A percentile compares a stretch with the other conserved stretches of the same genome.
phyloP scores from a whole-genome alignment of 164 flowering plant genomes.

The Tinospora cordifolia region DNA sequence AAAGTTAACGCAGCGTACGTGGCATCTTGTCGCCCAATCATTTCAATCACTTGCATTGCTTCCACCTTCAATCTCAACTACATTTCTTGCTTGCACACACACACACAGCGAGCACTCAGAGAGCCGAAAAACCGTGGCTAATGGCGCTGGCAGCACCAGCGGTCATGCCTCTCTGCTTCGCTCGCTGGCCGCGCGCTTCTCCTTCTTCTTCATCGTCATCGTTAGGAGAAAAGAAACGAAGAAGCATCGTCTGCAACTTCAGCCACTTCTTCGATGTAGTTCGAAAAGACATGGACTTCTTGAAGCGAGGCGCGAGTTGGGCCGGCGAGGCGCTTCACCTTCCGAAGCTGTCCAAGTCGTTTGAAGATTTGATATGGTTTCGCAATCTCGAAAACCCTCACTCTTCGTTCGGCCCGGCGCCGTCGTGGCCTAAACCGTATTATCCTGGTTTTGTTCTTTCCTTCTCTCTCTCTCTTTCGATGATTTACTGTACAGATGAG shows the following conservation, averaged over 20 bases:
- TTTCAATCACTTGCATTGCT: background rate
- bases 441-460: constrained; percentile 73
- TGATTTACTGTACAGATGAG: background rate
- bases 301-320: constrained; percentile 48
- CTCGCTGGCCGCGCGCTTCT: constrained; percentile 1
- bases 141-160: constrained; percentile 15
- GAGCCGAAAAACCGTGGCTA: background rate
- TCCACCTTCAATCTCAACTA: background rate
- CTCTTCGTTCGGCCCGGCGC: constrained; percentile 19
- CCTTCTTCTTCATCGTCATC: background rate
- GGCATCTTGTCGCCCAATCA: too few relatives aligned
- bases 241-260: constrained; percentile 22
- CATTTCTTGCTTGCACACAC: too few relatives aligned
- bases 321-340: constrained; percentile 44
- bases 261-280: constrained; percentile 44
- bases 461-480: background rate
- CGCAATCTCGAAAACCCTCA: constrained; percentile 55
- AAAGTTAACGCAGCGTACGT: too few relatives aligned
- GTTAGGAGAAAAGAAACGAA: constrained; percentile 2
- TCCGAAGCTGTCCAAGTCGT: constrained; percentile 43
- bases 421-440: constrained; percentile 52
- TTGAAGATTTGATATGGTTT: constrained; percentile 67
- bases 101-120: too few relatives aligned
- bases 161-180: constrained; percentile 6
- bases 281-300: constrained; percentile 54